Conservation (phyloP, 2,329 filamentous ascomycete species). For the Penicillium palitans region DNA sequence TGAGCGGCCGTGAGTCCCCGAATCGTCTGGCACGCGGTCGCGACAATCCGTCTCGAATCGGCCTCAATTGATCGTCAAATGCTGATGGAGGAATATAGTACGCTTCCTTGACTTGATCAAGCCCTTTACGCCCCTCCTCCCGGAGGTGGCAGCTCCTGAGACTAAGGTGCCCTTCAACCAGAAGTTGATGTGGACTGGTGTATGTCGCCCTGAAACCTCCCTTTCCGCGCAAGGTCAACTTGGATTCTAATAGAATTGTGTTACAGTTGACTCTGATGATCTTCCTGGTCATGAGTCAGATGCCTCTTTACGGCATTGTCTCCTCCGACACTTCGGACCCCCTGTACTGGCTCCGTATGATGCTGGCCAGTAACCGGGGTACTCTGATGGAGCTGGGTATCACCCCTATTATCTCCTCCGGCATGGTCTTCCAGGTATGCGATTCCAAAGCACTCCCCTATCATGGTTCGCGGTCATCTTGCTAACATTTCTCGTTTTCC, state of each 20-base stretch:
- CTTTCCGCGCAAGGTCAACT: slow-evolving; percentile 12
- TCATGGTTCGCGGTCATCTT: neutral
- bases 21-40: slow-evolving; percentile 32
- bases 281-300: slow-evolving; percentile 99
- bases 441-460: neutral
- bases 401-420: slow-evolving; percentile 97
- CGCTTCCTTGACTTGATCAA: slow-evolving; percentile 99
- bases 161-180: slow-evolving; percentile 99
- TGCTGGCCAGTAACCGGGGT: slow-evolving; percentile 97
- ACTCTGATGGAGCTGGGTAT: slow-evolving; percentile 96
- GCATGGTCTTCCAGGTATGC: slow-evolving; percentile 92
- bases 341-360: slow-evolving; percentile 99
- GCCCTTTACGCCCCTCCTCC: slow-evolving; percentile 98
- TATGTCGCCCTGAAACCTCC: slow-evolving; percentile 37
- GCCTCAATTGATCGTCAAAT: slow-evolving; percentile 29
- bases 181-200: slow-evolving; percentile 90
- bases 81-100: slow-evolving; percentile 58
- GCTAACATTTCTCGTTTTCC: slow-evolving; percentile 19
- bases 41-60: slow-evolving; percentile 19
- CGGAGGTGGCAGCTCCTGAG: slow-evolving; percentile 97
- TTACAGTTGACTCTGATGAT: slow-evolving; percentile 80
- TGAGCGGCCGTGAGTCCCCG: slow-evolving; percentile 59
- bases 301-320: slow-evolving; percentile 98
- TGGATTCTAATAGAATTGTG: slow-evolving; percentile 17
- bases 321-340: slow-evolving; percentile 98